Percentiles rank a stretch among this genome's conserved stretches.
These are phyloP conservation scores for Dalbergia cochinchinensis DNA, from an alignment of 306 rosid species.

Conservation along the genomic window DNA sequence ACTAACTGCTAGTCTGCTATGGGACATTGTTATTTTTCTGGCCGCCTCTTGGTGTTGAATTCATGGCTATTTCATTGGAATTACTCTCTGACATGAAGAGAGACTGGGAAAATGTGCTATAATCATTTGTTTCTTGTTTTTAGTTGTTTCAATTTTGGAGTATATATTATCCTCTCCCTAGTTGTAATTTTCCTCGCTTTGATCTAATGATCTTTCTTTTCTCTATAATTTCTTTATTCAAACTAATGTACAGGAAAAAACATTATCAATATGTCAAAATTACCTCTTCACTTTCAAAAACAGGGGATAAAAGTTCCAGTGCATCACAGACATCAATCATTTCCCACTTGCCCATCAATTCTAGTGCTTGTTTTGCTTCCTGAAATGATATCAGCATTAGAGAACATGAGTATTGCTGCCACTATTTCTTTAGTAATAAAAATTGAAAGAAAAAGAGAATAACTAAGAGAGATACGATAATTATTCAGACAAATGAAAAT, in stretches of 20 bases:
- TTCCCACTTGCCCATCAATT: constrained; percentile 93
- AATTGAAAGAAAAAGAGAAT: constrained; percentile 28
- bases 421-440: neutral
- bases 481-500: constrained; percentile 23
- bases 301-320: constrained; percentile 91
- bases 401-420: constrained; percentile 27
- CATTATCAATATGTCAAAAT: constrained; percentile 17
- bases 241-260: constrained; percentile 26
- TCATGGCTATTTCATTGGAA: constrained; percentile 18
- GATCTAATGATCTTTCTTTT: neutral
- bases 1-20: neutral
- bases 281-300: constrained; percentile 99
- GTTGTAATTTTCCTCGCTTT: constrained; percentile 22
- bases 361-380: constrained; percentile 99
- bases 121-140: constrained; percentile 8
- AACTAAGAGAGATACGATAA: neutral
- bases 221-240: constrained; percentile 7
- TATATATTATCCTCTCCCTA: constrained; percentile 31
- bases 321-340: constrained; percentile 98
- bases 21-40: constrained; percentile 19
- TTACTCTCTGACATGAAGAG: constrained; percentile 20
- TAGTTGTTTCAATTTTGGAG: constrained; percentile 15
- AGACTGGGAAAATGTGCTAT: neutral
- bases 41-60: constrained; percentile 18
- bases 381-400: constrained; percentile 53